phyloP scores from a whole-genome alignment of 169 alveolate species.

The Theileria sp. region DNA sequence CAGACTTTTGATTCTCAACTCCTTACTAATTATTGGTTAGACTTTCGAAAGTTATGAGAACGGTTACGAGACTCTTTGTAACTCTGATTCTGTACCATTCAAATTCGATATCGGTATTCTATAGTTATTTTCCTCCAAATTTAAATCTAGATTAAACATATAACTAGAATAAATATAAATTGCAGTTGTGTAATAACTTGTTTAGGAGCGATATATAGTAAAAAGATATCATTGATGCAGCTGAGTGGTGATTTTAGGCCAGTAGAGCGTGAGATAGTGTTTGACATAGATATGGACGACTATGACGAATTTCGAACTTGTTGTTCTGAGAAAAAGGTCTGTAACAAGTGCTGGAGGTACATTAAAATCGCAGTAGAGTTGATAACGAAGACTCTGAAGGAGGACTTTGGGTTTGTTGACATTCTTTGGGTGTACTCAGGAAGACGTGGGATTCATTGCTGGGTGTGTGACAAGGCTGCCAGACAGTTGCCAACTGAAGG shows the following conservation, averaged over 20 bases:
- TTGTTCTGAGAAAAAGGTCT: slow-evolving; percentile 92
- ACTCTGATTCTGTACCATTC: slow-evolving; percentile 55
- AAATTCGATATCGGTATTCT: slow-evolving; percentile 62
- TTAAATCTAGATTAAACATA: neutral
- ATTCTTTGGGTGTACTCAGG: slow-evolving; percentile 96
- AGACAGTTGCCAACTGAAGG: slow-evolving; percentile 74
- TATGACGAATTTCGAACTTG: slow-evolving; percentile 98
- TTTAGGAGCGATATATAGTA: slow-evolving; percentile 93
- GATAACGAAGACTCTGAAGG: slow-evolving; percentile 78
- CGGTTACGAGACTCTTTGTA: slow-evolving; percentile 32
- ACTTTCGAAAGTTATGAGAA: slow-evolving; percentile 37
- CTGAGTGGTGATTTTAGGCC: slow-evolving; percentile 72
- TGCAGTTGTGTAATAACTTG: slow-evolving; percentile 45
- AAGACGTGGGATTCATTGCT: slow-evolving; percentile 98
- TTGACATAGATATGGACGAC: slow-evolving; percentile 98
- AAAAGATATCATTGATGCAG: slow-evolving; percentile 79
- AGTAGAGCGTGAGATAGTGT: slow-evolving; percentile 88
- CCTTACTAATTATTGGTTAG: slow-evolving; percentile 13
- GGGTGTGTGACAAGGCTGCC: slow-evolving; percentile 92
- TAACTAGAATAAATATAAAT: neutral
- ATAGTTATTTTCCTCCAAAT: neutral
- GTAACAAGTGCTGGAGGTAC: slow-evolving; percentile 94
- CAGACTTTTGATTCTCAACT: neutral
- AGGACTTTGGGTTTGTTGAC: slow-evolving; percentile 92
- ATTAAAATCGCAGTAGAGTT: slow-evolving; percentile 79